Conservation (phyloP, 306 rosid genomes). For the Mimosa bimucronata region DNA sequence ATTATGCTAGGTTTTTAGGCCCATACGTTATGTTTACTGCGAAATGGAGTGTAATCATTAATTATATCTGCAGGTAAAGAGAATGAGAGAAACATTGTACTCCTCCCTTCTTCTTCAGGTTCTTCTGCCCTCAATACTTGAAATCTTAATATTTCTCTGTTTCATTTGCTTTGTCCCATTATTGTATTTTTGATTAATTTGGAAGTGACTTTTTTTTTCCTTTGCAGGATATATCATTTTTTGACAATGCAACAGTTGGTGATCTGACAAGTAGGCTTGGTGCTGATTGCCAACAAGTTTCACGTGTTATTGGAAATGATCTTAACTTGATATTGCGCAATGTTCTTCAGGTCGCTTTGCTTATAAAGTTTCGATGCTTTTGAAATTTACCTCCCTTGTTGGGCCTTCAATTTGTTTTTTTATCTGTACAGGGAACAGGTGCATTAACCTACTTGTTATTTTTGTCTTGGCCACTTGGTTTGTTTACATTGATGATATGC, state of each 20-base stretch:
- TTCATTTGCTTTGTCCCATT: neutral
- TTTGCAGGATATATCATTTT: conserved; percentile 96
- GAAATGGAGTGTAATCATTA: conserved; percentile 20
- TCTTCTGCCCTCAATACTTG: conserved; percentile 34
- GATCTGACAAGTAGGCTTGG: conserved; percentile 99
- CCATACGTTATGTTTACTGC: neutral
- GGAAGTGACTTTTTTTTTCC: conserved; percentile 32
- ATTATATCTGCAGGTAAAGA: conserved; percentile 59
- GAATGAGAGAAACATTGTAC: conserved; percentile 75
- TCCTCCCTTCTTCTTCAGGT: conserved; percentile 85
- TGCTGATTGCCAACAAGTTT: conserved; percentile 98
- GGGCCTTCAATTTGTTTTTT: conserved; percentile 35
- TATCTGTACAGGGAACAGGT: conserved; percentile 71
- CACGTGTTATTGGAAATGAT: conserved; percentile 94
- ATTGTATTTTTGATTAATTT: conserved; percentile 46
- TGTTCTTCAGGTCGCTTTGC: conserved; percentile 73
- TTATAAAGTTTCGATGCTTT: conserved; percentile 20
- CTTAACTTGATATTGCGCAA: conserved; percentile 93
- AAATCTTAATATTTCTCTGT: conserved; percentile 22
- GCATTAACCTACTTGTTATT: conserved; percentile 76
- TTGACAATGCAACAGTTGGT: conserved; percentile 94
- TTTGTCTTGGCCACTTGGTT: conserved; percentile 94
- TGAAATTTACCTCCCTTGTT: conserved; percentile 22
- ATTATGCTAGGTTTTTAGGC: neutral
- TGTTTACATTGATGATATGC: conserved; percentile 77